phyloP scores from a whole-genome alignment of 2,329 filamentous ascomycete genomes.

The Talaromyces sp. region DNA sequence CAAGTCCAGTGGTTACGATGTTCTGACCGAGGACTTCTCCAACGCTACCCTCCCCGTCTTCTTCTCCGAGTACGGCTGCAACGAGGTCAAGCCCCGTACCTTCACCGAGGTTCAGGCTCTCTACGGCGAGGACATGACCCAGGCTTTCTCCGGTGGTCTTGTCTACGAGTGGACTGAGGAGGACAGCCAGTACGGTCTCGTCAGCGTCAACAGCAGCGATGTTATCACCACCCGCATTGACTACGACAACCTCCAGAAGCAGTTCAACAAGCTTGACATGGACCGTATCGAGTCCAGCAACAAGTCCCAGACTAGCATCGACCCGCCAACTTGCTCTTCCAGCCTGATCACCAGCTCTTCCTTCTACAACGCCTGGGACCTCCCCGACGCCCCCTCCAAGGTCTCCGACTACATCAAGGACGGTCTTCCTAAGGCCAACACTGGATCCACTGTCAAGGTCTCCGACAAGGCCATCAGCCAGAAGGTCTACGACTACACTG shows the following conservation, averaged over 20 bases:
- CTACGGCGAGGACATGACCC: slow-evolving; percentile 63
- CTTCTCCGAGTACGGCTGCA: slow-evolving; percentile 70
- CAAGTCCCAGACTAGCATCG: slow-evolving; percentile 56
- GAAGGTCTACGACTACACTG: slow-evolving; percentile 60
- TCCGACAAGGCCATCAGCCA: slow-evolving; percentile 58
- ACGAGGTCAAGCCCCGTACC: slow-evolving; percentile 57
- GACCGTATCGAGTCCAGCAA: slow-evolving; percentile 66
- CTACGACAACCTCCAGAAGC: slow-evolving; percentile 72
- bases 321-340: slow-evolving; percentile 65
- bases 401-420: slow-evolving; percentile 73
- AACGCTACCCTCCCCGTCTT: slow-evolving; percentile 64
- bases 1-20: slow-evolving; percentile 57
- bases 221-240: slow-evolving; percentile 64
- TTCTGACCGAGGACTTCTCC: slow-evolving; percentile 61
- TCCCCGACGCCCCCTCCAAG: slow-evolving; percentile 69
- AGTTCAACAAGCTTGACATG: slow-evolving; percentile 77
- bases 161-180: slow-evolving; percentile 56
- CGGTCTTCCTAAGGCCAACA: slow-evolving; percentile 68
- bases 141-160: slow-evolving; percentile 60
- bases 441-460: slow-evolving; percentile 66
- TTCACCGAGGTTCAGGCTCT: slow-evolving; percentile 65
- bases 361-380: slow-evolving; percentile 78
- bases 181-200: slow-evolving; percentile 57
- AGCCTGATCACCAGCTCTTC: slow-evolving; percentile 66
- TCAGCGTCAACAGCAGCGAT: slow-evolving; percentile 61